phyloP scores from a whole-genome alignment of 1,284 basidiomycete species.

The Sporisorium iseilematis-ciliati region DNA sequence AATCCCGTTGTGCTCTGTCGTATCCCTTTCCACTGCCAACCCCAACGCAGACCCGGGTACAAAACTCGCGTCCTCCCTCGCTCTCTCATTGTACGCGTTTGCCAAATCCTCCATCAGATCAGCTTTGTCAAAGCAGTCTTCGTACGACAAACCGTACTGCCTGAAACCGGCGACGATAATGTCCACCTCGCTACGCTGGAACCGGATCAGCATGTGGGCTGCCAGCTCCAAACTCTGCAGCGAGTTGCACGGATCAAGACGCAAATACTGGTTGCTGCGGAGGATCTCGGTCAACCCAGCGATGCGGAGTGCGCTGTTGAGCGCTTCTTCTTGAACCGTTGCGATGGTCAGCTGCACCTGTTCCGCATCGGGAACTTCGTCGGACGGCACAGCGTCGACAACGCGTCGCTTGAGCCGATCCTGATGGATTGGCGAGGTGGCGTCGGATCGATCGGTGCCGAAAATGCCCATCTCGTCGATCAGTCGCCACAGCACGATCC shows the following conservation, averaged over 20 bases:
- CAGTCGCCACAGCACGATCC: constrained; percentile 72
- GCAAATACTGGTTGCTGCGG: constrained; percentile 54
- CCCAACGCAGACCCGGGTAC: constrained; percentile 43
- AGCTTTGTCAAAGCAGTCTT: constrained; percentile 84
- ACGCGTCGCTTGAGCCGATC: constrained; percentile 23
- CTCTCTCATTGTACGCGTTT: constrained; percentile 38
- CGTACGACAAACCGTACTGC: constrained; percentile 79
- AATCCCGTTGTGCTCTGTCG: constrained; percentile 27
- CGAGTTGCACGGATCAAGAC: constrained; percentile 56
- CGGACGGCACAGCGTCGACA: constrained; percentile 2
- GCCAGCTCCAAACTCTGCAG: constrained; percentile 37
- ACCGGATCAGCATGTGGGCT: constrained; percentile 49
- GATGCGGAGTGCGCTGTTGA: constrained; percentile 85
- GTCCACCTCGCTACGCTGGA: constrained; percentile 75
- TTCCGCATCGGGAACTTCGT: constrained; percentile 53
- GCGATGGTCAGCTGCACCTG: constrained; percentile 28
- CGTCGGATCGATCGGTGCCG: constrained; percentile 43
- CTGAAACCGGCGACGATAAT: constrained; percentile 85
- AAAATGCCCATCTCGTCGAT: constrained; percentile 83
- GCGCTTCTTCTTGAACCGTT: constrained; percentile 76
- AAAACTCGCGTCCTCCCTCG: constrained; percentile 34
- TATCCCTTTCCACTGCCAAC: constrained; percentile 35
- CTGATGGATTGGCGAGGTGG: constrained; percentile 40
- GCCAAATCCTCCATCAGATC: constrained; percentile 71
- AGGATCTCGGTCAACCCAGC: constrained; percentile 78